phyloP scores from a whole-genome alignment of 2,329 filamentous ascomycete species.

The Fusarium piperis region DNA sequence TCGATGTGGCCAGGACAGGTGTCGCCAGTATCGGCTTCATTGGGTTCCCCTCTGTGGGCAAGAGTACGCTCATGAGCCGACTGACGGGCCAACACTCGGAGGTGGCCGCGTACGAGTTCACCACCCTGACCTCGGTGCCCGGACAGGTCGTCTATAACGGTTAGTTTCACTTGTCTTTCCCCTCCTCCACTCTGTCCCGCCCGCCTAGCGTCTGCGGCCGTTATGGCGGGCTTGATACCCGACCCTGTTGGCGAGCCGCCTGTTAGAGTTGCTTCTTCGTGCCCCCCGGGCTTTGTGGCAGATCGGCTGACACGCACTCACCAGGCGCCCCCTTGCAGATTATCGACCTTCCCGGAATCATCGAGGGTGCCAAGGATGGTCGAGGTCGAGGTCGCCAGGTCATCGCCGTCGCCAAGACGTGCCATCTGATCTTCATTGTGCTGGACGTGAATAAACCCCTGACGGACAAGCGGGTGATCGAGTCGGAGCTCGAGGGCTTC shows the following conservation, averaged over 20 bases:
- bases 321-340: conserved; percentile 92
- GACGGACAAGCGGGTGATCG: conserved; percentile 96
- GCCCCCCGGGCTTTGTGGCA: conserved; percentile 16
- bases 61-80: conserved; percentile 95
- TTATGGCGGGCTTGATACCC: conserved; percentile 28
- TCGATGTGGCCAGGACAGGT: conserved; percentile 97
- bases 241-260: conserved; percentile 19
- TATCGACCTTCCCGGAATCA: conserved; percentile 97
- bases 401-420: conserved; percentile 98
- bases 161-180: conserved; percentile 43
- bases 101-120: conserved; percentile 98
- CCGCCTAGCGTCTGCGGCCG: conserved; percentile 20
- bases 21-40: conserved; percentile 98
- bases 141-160: conserved; percentile 96
- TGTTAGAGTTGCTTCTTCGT: conserved; percentile 1
- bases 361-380: conserved; percentile 97
- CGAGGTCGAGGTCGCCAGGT: conserved; percentile 98
- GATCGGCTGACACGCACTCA: conserved; percentile 30
- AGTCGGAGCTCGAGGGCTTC: conserved; percentile 94
- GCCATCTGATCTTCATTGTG: conserved; percentile 98
- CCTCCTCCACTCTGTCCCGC: conserved; percentile 6
- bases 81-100: conserved; percentile 97
- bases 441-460: conserved; percentile 98
- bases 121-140: conserved; percentile 95
- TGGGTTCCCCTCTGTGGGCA: conserved; percentile 97